phyloP scores from a whole-genome alignment of 2,329 filamentous ascomycete genomes.

The Waltergamsia citrina region DNA sequence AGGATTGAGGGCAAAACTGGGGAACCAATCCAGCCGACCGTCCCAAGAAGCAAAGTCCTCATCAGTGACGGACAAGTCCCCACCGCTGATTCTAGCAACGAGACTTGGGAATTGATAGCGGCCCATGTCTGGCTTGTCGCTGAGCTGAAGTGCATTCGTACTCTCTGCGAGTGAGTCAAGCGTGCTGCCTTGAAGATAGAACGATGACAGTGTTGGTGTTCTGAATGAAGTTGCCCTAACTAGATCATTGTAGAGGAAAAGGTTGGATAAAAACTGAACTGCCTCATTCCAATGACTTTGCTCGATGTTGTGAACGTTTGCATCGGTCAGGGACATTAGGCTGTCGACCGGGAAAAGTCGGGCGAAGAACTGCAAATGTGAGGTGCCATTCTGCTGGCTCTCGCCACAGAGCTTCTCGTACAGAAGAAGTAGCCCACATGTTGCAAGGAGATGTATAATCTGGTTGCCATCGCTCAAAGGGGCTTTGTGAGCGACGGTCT shows the following conservation, averaged over 20 bases:
- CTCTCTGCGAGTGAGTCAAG: neutral
- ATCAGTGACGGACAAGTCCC: constrained; percentile 7
- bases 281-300: neutral
- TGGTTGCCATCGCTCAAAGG: neutral
- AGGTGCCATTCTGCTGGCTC: constrained; percentile 5
- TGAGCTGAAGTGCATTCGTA: too few species aligned
- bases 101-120: constrained; percentile 8
- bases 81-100: constrained; percentile 8
- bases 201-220: constrained; percentile 7
- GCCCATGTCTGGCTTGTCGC: too few species aligned
- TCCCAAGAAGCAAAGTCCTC: constrained; percentile 9
- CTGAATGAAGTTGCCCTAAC: constrained; percentile 8
- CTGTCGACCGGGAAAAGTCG: constrained; percentile 3
- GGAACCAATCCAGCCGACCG: constrained; percentile 9
- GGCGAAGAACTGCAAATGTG: constrained; percentile 8
- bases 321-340: neutral
- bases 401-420: constrained; percentile 10
- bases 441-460: constrained; percentile 7
- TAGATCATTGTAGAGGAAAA: constrained; percentile 11
- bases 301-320: neutral
- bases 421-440: constrained; percentile 8
- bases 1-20: constrained; percentile 8
- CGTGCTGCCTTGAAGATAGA: constrained; percentile 5
- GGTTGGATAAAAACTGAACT: constrained; percentile 8
- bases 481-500: neutral